Percentiles rank a stretch among this genome's conserved stretches.
phyloP scores from a whole-genome alignment of 2,329 filamentous ascomycete species.

The Didymella glomerata region DNA sequence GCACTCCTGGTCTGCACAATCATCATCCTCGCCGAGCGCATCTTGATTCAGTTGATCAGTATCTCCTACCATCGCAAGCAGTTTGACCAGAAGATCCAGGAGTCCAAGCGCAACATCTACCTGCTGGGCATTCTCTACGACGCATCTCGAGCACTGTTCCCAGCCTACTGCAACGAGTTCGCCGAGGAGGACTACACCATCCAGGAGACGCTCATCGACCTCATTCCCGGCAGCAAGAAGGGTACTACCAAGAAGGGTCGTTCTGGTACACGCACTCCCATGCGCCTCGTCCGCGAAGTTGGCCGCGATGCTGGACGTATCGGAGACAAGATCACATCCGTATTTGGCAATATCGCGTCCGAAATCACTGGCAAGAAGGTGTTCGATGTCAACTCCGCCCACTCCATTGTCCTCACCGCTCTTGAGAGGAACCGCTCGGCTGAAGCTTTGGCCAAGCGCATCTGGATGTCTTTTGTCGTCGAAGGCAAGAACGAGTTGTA shows the following conservation, averaged over 20 bases:
- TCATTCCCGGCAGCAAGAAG: constrained; percentile 68
- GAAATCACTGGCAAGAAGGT: constrained; percentile 96
- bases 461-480: constrained; percentile 98
- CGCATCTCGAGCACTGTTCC: constrained; percentile 86
- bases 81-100: constrained; percentile 82
- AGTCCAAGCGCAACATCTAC: constrained; percentile 85
- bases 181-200: constrained; percentile 91
- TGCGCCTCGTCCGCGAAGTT: constrained; percentile 74
- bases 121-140: constrained; percentile 88
- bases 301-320: constrained; percentile 76
- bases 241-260: constrained; percentile 56
- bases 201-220: constrained; percentile 70
- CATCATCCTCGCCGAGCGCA: constrained; percentile 78
- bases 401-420: constrained; percentile 88
- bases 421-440: constrained; percentile 84
- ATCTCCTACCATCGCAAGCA: constrained; percentile 87
- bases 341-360: constrained; percentile 90
- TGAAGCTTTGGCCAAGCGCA: constrained; percentile 89
- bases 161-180: constrained; percentile 91
- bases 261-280: constrained; percentile 75
- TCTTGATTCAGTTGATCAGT: constrained; percentile 82
- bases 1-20: constrained; percentile 73
- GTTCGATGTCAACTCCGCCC: constrained; percentile 89
- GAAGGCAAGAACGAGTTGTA: constrained; percentile 84
- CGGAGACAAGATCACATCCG: constrained; percentile 91